Evolutionary conservation across 2,329 filamentous ascomycete genomes (phyloP), one percentile per base, ranked within the genome.

Genomic region (Elsinoe ampelina): DNA sequence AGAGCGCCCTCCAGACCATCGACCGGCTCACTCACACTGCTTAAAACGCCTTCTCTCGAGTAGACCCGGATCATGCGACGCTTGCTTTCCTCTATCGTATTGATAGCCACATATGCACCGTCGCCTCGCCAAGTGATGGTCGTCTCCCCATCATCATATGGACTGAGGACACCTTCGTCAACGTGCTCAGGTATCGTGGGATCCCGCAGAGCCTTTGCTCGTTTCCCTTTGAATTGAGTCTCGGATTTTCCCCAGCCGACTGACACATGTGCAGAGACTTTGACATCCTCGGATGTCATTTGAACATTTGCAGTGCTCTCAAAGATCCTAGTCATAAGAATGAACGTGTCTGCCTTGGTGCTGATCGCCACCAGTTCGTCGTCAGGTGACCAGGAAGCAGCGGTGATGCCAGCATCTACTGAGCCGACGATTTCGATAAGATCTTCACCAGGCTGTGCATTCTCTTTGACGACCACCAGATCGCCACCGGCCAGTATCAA

Each of bases 351-450:
- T 39, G 83, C 85, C 65, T 84, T 84, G 15, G 93, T 97, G 55
- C 86, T 83, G 60, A 98, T 82, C 57, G 87, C 83, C 43, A 98
- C 75, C 15, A 97, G 77, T 69, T 97, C 92, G 67, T 96, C 92
- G 66, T 98, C 93, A 2, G 91, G 91, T 38, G 92, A 95, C 93
- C 93, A 98, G 63, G 83, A 81, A 13, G 91, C 92, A 13, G 90
- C 89, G 20, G 84, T 82, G 64, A 98, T 95, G 20, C 92, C 93
- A 58, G 86, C 87, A 72, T 96, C 90, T 36, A 98, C 88, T 34
- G 90, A 95, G 43, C 93, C 93, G 61, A 97, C 83, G 63, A 98
- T 97, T 71, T 97, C 93, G 63, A 98, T 90, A 63, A 87, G 84
- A 36, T 90, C 87, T 68, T 87, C 83, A 59, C 80, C 83, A 5